Percentiles rank a stretch among this genome's conserved stretches.
phyloP scores from a whole-genome alignment of 495 filamentous ascomycete genomes.

The Xeromyces bisporus region DNA sequence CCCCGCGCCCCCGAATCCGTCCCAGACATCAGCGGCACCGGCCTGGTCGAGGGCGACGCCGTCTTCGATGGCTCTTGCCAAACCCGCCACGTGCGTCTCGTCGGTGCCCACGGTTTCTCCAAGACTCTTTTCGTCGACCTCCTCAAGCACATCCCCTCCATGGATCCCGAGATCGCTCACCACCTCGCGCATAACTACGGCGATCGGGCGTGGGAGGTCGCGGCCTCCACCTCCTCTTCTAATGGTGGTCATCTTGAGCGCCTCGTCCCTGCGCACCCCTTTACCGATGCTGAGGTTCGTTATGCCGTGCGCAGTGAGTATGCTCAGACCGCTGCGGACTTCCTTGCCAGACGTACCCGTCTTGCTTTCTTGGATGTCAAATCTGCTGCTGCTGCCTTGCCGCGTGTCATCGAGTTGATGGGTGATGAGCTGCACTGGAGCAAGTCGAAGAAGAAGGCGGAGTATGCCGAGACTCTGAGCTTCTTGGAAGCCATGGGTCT shows the following conservation, averaged over 20 bases:
- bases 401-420: constrained; percentile 70
- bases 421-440: constrained; percentile 58
- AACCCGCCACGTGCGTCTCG: constrained; percentile 57
- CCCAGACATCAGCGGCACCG: constrained; percentile 46
- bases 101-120: constrained; percentile 68
- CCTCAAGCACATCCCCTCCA: constrained; percentile 72
- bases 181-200: constrained; percentile 66
- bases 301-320: constrained; percentile 68
- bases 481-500: constrained; percentile 65
- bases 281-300: constrained; percentile 67
- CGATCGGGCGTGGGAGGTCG: constrained; percentile 73
- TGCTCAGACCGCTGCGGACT: constrained; percentile 66
- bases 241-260: constrained; percentile 11
- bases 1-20: constrained; percentile 34
- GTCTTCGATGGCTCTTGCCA: constrained; percentile 54
- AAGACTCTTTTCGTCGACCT: constrained; percentile 78
- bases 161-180: constrained; percentile 61
- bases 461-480: constrained; percentile 54
- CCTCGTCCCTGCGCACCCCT: constrained; percentile 56
- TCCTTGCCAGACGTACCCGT: constrained; percentile 56
- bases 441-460: constrained; percentile 41
- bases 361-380: constrained; percentile 73
- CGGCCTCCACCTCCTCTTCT: constrained; percentile 51
- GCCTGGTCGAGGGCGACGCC: constrained; percentile 39
- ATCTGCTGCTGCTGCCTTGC: constrained; percentile 63